A percentile compares a stretch with the other conserved stretches of the same genome.
Evolutionary conservation across 148 eudicot genomes (phyloP).

Genomic region (Beta vulgaris): DNA sequence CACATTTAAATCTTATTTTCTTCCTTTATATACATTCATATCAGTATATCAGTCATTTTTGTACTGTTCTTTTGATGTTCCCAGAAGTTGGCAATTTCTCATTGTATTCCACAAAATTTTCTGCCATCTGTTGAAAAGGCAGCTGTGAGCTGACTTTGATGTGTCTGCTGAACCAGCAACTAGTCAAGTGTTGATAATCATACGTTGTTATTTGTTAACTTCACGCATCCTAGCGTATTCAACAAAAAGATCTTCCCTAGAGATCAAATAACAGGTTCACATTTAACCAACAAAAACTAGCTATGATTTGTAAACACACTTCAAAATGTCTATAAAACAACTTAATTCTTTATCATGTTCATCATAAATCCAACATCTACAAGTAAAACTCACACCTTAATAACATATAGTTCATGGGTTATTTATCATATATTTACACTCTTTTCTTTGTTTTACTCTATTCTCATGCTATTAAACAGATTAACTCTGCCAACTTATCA

Average conservation of each 20-base stretch:
- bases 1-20: too few species aligned
- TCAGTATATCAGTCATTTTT: too few species aligned
- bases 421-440: neutral
- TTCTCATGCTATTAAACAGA: neutral
- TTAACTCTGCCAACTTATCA: neutral
- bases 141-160: neutral
- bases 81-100: neutral
- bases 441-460: neutral
- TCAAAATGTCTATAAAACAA: conserved; percentile 2
- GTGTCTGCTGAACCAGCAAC: neutral
- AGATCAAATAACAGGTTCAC: neutral
- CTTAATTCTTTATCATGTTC: neutral
- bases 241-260: neutral
- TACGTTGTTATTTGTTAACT: too few species aligned
- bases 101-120: neutral
- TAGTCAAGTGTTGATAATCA: neutral
- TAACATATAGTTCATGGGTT: neutral
- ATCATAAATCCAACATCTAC: neutral
- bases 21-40: too few species aligned
- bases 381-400: neutral
- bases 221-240: too few species aligned
- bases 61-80: neutral
- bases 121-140: conserved; percentile 1
- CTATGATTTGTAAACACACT: too few species aligned
- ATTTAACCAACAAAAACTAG: neutral